Percentiles rank a stretch among this genome's conserved stretches.
Conservation (phyloP, 441 rosid species). For the Eruca vesicaria region DNA sequence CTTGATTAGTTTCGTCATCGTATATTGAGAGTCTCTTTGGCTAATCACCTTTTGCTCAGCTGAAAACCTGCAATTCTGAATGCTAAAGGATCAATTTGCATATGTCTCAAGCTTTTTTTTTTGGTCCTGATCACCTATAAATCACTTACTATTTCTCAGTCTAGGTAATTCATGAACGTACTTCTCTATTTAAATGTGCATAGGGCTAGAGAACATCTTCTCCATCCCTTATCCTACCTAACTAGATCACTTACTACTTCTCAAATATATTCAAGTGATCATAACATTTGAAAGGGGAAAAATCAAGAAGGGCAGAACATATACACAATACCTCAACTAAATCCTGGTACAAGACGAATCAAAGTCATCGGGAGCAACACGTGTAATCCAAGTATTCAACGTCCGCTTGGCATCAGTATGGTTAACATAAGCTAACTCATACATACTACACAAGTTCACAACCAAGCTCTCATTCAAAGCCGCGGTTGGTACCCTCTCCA, state of each 20-base stretch:
- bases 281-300: background rate
- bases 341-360: constrained; percentile 80
- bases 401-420: constrained; percentile 83
- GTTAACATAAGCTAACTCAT: constrained; percentile 83
- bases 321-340: constrained; percentile 39
- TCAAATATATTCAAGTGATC: background rate
- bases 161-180: background rate
- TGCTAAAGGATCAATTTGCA: background rate
- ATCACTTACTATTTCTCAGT: background rate
- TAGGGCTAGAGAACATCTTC: background rate
- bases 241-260: background rate
- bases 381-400: constrained; percentile 74
- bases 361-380: constrained; percentile 94
- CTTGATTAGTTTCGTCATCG: background rate
- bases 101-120: background rate
- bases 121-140: background rate
- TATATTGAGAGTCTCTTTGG: background rate
- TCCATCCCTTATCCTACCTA: background rate
- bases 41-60: background rate
- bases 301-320: background rate
- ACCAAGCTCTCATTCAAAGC: constrained; percentile 87
- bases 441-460: constrained; percentile 80
- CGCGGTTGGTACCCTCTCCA: constrained; percentile 81
- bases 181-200: background rate
- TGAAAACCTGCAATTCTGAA: constrained; percentile 15